Percentiles rank a stretch among this genome's conserved stretches.
These are phyloP conservation scores for Fusarium sp. DNA, from an alignment of 2,329 filamentous ascomycete genomes.

Conservation along the genomic window DNA sequence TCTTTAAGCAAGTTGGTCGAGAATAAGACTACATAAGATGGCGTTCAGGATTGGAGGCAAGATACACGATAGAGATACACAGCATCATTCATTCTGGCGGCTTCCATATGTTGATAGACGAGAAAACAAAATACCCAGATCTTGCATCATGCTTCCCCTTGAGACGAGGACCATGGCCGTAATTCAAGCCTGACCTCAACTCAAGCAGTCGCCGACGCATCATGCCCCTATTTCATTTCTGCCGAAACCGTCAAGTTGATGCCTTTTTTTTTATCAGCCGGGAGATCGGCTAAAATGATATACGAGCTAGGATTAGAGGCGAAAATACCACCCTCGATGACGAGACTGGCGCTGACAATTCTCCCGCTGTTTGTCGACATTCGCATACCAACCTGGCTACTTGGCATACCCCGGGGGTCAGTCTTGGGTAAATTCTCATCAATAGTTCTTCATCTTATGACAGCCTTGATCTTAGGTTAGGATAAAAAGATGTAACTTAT, in stretches of 20 bases:
- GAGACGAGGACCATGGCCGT: not conserved
- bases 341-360: not conserved
- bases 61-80: not conserved
- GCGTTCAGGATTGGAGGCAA: not conserved
- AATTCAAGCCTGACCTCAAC: not conserved
- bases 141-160: not conserved
- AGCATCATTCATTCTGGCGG: not conserved
- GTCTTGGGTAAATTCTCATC: not conserved
- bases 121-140: not conserved
- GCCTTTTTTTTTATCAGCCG: not conserved
- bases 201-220: not conserved
- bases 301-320: not conserved
- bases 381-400: not conserved
- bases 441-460: not conserved
- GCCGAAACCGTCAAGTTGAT: not conserved
- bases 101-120: not conserved
- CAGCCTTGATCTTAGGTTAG: not conserved
- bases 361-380: not conserved
- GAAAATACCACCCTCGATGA: not conserved
- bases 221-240: not conserved
- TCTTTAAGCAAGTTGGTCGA: not conserved
- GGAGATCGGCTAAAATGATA: not conserved
- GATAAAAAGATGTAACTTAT: not conserved
- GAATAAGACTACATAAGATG: not conserved
- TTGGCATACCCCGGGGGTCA: not conserved